Evolutionary conservation across 2,329 filamentous ascomycete genomes (phyloP), one percentile per base, ranked within the genome.

Genomic region (Aspergillus jensenii): DNA sequence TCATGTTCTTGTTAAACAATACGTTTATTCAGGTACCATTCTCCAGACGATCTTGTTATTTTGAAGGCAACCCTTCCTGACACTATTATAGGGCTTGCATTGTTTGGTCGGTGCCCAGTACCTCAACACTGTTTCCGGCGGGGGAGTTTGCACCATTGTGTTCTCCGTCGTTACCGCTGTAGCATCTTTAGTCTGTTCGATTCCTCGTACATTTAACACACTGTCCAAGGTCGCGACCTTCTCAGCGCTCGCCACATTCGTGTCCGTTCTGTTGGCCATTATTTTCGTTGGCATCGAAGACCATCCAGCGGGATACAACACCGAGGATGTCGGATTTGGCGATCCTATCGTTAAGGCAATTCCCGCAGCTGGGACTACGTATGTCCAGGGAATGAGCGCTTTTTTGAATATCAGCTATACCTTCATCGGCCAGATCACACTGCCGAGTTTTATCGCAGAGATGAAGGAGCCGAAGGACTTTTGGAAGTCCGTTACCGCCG

Each of bases 321-420:
- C 81, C 67, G 82, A 11, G 9, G 27, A 79, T 52, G 78, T 81
- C 0, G 78, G 78, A 4, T 73, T 73, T 6, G 90, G 90, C 1
- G 81, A 86, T 6, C 88, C 89, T 0, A 81, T 84, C 7, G 87
- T 95, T 6, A 85, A 87, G 0, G 86, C 86, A 0, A 71, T 93
- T 19, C 90, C 92, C 0, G 75, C 86, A 3, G 74, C 80, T 2
- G 85, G 87, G 17, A 96, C 91, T 0, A 90, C 89, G 0, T 96
- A 96, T 65, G 90, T 96, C 3, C 79, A 83, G 3, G 92, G 88
- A 21, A 88, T 96, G 82, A 91, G 87, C 53, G 93, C 93, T 0
- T 96, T 96, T 76, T 82, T 97, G 73, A 97, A 97, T 76, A 97
- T 97, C 71, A 91, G 88, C 76, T 97, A 96, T 73, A 96, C 93